These are phyloP conservation scores for Diddensiella caesifluorescens DNA, from an alignment of 805 yeast species.

Conservation along the genomic window DNA sequence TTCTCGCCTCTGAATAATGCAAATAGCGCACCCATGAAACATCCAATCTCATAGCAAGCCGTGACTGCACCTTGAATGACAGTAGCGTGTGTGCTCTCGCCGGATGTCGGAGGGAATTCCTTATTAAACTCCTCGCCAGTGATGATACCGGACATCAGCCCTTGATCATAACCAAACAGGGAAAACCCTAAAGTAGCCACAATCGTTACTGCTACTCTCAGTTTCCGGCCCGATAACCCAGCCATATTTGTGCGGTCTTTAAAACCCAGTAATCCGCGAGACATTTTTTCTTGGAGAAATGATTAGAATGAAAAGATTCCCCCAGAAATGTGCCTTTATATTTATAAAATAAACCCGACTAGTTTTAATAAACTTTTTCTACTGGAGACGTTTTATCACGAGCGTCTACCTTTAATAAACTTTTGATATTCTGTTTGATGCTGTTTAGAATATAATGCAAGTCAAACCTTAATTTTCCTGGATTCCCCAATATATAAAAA, in stretches of 20 bases:
- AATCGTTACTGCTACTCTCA: conserved; percentile 46
- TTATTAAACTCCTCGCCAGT: conserved; percentile 57
- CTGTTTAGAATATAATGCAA: too few species aligned
- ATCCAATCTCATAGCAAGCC: conserved; percentile 59
- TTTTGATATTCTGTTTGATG: too few species aligned
- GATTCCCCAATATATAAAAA: too few species aligned
- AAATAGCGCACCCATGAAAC: conserved; percentile 66
- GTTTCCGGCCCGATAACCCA: conserved; percentile 52
- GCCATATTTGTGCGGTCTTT: conserved; percentile 41
- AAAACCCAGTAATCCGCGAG: background rate
- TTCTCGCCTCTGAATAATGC: conserved; percentile 58
- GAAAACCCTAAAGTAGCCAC: conserved; percentile 62
- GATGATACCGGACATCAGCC: conserved; percentile 48
- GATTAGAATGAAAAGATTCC: too few species aligned
- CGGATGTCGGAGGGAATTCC: conserved; percentile 53
- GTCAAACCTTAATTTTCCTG: too few species aligned
- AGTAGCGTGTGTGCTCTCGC: conserved; percentile 41
- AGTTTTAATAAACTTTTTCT: too few species aligned
- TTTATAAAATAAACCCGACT: too few species aligned
- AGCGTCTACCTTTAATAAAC: too few species aligned
- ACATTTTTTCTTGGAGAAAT: too few species aligned
- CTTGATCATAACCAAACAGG: conserved; percentile 75
- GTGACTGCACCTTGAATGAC: conserved; percentile 57
- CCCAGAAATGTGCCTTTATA: too few species aligned
- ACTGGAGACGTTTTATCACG: too few species aligned